Evolutionary conservation across 1,139 yeast genomes (phyloP), one percentile per base, ranked within the genome.

Genomic region (Zygotorulaspora mrakii): DNA sequence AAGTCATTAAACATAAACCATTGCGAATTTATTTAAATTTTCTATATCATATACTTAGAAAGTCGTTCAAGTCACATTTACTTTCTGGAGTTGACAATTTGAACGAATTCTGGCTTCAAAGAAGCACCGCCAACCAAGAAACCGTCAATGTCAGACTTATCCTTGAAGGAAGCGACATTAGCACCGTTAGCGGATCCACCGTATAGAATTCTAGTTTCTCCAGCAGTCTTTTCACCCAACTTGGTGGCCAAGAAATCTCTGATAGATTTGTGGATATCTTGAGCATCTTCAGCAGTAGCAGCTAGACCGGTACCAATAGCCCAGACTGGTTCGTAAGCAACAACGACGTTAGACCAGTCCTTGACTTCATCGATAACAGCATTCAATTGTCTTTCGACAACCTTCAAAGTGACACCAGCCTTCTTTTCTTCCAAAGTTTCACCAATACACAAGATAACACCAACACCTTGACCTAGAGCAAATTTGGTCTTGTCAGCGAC

Each of bases 241-340:
- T 84, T 77, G 63, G 76, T 71, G 54, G 77, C 72, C 67, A 91
- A 77, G 76, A 77, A 89, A 47, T 70, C 77, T 76, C 98, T 86
- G 71, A 94, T 85, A 54, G 76, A 78, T 66, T 78, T 78, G 76
- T 94, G 98, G 64, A 94, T 88, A 55, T 81, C 87, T 75, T 88
- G 95, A 57, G 96, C 97, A 65, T 91, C 97, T 53, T 85, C 87
- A 54, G 98, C 89, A 57, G 98, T 91, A 53, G 98, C 98, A 63
- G 97, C 96, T 64, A 91, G 80, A 64, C 99, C 99, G 57, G 98
- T 89, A 68, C 99, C 99, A 62, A 91, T 91, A 57, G 99, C 99
- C 98, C 98, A 91, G 57, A 91, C 96, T 59, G 99, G 99, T 74
- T 91, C 98, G 73, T 94, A 94, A 64, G 98, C 99, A 68, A 94